Base-by-base conservation (phyloP, 2,329 filamentous ascomycete species). In the Colletotrichum cordylinicola region DNA sequence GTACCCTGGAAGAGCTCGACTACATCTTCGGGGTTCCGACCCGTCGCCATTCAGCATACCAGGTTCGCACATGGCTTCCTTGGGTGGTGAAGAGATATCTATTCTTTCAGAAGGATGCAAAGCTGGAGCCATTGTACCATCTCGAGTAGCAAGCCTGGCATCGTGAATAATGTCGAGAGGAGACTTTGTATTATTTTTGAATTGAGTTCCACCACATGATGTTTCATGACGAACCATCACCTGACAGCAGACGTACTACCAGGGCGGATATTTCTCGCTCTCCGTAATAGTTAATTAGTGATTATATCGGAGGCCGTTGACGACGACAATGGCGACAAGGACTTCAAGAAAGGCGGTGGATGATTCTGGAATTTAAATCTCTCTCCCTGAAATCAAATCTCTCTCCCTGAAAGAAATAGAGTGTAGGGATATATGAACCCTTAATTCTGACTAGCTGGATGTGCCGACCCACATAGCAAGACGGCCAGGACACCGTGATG, bases 1-100 rank as follows among this genome's bases (percentile, higher is more conserved):
- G 86, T 13, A 88, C 87, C 3, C 81, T 90, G 10, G 88, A 89
- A 77, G 88, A 89, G 81, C 80, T 86, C 1, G 85, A 85, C 52
- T 83, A 84, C 66, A 81, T 86, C 21, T 86, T 86, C 75, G 80
- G 80, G 1, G 81, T 86, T 10, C 80, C 84, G 0, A 85, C 81
- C 0, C 77, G 79, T 5, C 72, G 78, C 0, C 84, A 85, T 58
- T 78, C 80, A 1, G 77, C 77, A 0, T 86, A 86, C 33, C 84
- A 86, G 64, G 18, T 84, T 4, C 64, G 78, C 4, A 80, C 79
- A 4, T 82, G 80, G 75, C 39, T 86, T 5, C 84, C 84, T 0
- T 85, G 82, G 82, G 80, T 79, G 31, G 33, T 83, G 16, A 82
- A 79, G 13, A 76, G 79, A 15, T 92, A 90, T 80, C 13, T 85